Evolutionary conservation across 2,329 filamentous ascomycete species (phyloP), one percentile per base, ranked within the genome.

Genomic region (Fusarium sp.): DNA sequence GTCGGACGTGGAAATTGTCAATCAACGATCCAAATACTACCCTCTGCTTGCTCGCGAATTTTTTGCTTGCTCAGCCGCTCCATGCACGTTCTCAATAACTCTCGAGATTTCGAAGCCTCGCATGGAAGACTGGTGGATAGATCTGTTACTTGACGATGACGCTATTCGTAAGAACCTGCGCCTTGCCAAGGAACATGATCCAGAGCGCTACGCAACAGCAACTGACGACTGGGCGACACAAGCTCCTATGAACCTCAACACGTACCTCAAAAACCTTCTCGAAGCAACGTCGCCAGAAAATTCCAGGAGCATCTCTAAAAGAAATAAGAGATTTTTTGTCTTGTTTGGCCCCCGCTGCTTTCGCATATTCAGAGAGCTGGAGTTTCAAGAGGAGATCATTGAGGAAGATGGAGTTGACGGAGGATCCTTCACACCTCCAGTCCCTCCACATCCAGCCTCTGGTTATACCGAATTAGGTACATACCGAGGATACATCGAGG

Each of bases 301-400:
- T 10, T 74, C 74, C 0, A 78, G 84, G 44, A 84, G 78, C 50
- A 87, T 89, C 36, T 85, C 86, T 3, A 85, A 84, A 54, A 78
- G 86, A 2, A 89, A 89, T 69, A 88, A 88, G 73, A 82, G 84
- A 15, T 89, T 88, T 56, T 77, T 78, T 26, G 83, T 88, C 3
- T 79, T 87, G 8, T 88, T 89, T 58, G 84, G 86, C 1, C 79
- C 80, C 6, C 82, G 84, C 6, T 85, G 85, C 51, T 82, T 84
- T 45, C 73, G 76, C 22, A 79, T 89, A 14, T 85, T 88, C 68
- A 77, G 76, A 15, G 80, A 80, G 14, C 77, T 89, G 6, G 85
- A 84, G 13, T 88, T 88, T 45, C 68, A 76, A 4, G 84, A 86
- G 69, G 74, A 77, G 4, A 55, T 75, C 3, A 71, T 81, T 7